These are phyloP conservation scores for Magnusiomyces suaveolens DNA, from an alignment of 1,139 yeast genomes.

Conservation along the genomic window DNA sequence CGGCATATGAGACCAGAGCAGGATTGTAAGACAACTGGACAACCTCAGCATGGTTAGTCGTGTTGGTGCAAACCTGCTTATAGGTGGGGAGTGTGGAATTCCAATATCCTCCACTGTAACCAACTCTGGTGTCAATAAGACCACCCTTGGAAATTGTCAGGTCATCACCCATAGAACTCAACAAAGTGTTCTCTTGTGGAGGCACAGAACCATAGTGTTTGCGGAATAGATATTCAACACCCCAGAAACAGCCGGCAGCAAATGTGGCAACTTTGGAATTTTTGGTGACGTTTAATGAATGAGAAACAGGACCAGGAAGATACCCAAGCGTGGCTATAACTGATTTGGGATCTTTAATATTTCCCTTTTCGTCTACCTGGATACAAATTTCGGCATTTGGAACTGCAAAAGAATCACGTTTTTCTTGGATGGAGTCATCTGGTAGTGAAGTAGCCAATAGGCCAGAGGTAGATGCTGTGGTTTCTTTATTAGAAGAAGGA, in stretches of 20 bases:
- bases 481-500: background rate
- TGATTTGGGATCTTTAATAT: background rate
- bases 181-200: background rate
- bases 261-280: slow-evolving; percentile 34
- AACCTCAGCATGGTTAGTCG: slow-evolving; percentile 58
- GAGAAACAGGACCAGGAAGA: slow-evolving; percentile 20
- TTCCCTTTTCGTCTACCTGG: background rate
- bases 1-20: slow-evolving; percentile 43
- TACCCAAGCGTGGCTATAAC: background rate
- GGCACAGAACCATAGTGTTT: slow-evolving; percentile 41
- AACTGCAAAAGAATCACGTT: background rate
- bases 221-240: slow-evolving; percentile 74
- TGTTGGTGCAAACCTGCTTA: slow-evolving; percentile 63
- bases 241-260: slow-evolving; percentile 71
- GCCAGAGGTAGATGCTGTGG: background rate
- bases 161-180: slow-evolving; percentile 12
- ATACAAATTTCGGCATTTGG: background rate
- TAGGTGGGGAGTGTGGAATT: slow-evolving; percentile 49
- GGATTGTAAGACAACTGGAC: slow-evolving; percentile 81
- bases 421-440: background rate
- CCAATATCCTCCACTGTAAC: slow-evolving; percentile 70
- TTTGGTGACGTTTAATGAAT: slow-evolving; percentile 25
- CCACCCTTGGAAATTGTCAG: slow-evolving; percentile 38
- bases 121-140: slow-evolving; percentile 68
- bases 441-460: background rate